A percentile compares a stretch with the other conserved stretches of the same genome.
Evolutionary conservation across 805 yeast genomes (phyloP).

Genomic region (Saturnispora gosingensis): DNA sequence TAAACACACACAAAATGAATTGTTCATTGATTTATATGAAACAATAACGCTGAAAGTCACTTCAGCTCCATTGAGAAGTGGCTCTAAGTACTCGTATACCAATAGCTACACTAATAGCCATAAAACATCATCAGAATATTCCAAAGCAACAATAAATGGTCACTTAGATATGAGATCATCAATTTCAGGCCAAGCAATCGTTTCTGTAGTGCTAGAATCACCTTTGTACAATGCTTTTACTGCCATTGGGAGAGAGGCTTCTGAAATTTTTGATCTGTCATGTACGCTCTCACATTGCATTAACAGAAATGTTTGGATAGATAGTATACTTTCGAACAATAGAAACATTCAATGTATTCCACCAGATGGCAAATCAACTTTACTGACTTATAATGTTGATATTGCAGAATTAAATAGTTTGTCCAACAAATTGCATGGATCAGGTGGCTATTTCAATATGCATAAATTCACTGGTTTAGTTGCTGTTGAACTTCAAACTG

Average conservation of each 20-base stretch:
- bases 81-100: background rate
- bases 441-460: constrained; percentile 11
- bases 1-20: constrained; percentile 71
- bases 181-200: constrained; percentile 69
- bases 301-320: constrained; percentile 41
- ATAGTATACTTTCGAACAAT: constrained; percentile 19
- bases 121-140: constrained; percentile 23
- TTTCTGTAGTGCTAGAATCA: constrained; percentile 45
- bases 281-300: constrained; percentile 62
- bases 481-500: constrained; percentile 42
- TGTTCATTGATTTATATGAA: constrained; percentile 78
- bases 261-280: constrained; percentile 4
- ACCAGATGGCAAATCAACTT: constrained; percentile 68
- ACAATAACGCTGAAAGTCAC: constrained; percentile 45
- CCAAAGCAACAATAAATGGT: constrained; percentile 54
- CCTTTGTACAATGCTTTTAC: constrained; percentile 22
- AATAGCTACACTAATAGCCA: background rate
- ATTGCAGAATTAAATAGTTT: constrained; percentile 24
- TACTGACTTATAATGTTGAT: constrained; percentile 59
- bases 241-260: constrained; percentile 20
- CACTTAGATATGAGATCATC: constrained; percentile 52
- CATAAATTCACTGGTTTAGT: constrained; percentile 42
- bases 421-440: constrained; percentile 3
- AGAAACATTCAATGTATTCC: constrained; percentile 64
- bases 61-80: constrained; percentile 20